phyloP scores from a whole-genome alignment of 148 eudicot species.

The Arbutus unedo region DNA sequence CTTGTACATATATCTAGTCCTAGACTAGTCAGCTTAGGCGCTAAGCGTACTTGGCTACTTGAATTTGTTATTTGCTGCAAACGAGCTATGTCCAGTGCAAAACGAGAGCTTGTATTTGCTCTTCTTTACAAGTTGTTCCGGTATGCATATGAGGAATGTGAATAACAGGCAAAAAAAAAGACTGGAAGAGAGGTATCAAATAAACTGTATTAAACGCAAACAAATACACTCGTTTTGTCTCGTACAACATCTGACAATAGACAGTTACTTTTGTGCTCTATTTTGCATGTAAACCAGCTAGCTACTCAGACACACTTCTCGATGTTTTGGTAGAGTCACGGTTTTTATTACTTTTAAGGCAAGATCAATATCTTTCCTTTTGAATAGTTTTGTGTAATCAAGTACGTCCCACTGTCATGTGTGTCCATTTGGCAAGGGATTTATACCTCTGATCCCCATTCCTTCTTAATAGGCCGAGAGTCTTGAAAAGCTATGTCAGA shows the following conservation, averaged over 20 bases:
- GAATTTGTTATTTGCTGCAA: neutral
- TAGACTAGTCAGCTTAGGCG: no score
- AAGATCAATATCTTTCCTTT: neutral
- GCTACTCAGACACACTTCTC: neutral
- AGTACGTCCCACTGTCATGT: neutral
- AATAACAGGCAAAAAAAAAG: no score
- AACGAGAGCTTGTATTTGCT: neutral
- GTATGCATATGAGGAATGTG: neutral
- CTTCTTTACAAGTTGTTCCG: neutral
- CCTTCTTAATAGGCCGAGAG: conserved; percentile 25
- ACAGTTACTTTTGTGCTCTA: neutral
- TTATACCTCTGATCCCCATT: neutral
- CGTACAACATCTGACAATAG: neutral
- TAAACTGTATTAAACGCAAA: no score
- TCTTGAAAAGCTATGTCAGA: conserved; percentile 32
- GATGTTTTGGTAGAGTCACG: no score
- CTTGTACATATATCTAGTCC: no score
- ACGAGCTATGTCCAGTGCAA: neutral
- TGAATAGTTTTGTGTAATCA: neutral
- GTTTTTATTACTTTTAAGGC: neutral
- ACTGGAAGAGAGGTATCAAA: no score
- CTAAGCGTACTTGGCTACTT: neutral
- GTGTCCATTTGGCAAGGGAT: neutral
- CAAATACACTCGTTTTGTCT: neutral
- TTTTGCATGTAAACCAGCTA: conserved; percentile 4